Percentiles rank a stretch among this genome's conserved stretches.
Evolutionary conservation across 2,329 filamentous ascomycete genomes (phyloP).

Genomic region (Cytospora schulzeri): DNA sequence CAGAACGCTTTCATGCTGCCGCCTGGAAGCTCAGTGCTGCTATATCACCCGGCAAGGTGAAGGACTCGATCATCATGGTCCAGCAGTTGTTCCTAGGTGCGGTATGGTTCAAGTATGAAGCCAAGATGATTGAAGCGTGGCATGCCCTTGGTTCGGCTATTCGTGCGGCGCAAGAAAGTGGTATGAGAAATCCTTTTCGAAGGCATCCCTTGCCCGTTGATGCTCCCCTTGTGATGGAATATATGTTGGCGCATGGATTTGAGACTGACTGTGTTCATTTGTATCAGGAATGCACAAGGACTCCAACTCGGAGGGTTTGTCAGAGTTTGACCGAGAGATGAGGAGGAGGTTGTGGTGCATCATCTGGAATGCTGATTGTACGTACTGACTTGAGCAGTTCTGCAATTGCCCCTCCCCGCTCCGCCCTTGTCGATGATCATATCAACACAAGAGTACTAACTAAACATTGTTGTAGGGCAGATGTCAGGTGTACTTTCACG

Average conservation of each 20-base stretch:
- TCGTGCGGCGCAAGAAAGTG: constrained; percentile 50
- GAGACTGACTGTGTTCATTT: background rate
- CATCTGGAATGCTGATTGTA: constrained; percentile 14
- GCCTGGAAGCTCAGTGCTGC: constrained; percentile 46
- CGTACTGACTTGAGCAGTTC: no score
- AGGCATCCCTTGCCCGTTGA: background rate
- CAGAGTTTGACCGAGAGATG: constrained; percentile 12
- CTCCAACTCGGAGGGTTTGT: background rate
- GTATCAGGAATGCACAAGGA: constrained; percentile 7
- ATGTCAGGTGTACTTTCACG: constrained; percentile 12
- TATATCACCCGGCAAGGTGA: constrained; percentile 45
- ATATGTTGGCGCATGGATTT: background rate
- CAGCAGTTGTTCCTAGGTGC: constrained; percentile 51
- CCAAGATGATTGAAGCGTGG: constrained; percentile 51
- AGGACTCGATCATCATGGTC: constrained; percentile 42
- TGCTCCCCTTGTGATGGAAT: background rate
- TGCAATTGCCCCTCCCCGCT: no score
- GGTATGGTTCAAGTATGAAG: constrained; percentile 49
- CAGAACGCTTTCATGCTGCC: constrained; percentile 44
- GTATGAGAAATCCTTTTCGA: constrained; percentile 32
- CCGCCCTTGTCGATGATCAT: no score
- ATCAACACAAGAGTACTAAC: background rate
- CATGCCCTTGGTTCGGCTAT: constrained; percentile 47
- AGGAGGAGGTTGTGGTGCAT: constrained; percentile 13
- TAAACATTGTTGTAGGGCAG: background rate